A percentile compares a stretch with the other conserved stretches of the same genome.
phyloP scores from a whole-genome alignment of 2,329 filamentous ascomycete genomes.

The Pseudocercospora ulei region DNA sequence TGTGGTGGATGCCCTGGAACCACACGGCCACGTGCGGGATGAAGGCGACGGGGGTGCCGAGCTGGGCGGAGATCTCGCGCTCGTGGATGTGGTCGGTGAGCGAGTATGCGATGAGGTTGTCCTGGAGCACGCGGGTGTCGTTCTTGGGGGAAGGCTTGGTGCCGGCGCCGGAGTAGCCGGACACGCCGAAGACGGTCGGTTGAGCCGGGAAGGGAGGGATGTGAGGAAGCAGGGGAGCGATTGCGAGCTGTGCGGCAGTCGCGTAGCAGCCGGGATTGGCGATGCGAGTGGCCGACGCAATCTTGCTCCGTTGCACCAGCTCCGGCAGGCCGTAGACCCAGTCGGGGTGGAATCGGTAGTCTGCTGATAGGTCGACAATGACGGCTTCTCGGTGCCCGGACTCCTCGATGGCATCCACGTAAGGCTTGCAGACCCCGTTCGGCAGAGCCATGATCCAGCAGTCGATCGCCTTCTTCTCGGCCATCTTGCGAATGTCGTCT shows the following conservation, averaged over 20 bases:
- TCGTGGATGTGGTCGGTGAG: constrained; percentile 93
- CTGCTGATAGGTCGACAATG: constrained; percentile 89
- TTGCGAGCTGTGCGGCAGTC: constrained; percentile 81
- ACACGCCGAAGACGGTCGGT: constrained; percentile 80
- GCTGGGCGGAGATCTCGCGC: constrained; percentile 71
- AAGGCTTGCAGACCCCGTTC: constrained; percentile 90
- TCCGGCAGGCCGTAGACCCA: constrained; percentile 93
- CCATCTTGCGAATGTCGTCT: constrained; percentile 78
- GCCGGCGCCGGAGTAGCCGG: constrained; percentile 87
- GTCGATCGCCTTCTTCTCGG: constrained; percentile 74
- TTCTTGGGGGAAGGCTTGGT: constrained; percentile 94
- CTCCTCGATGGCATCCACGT: constrained; percentile 75
- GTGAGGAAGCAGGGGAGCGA: constrained; percentile 69
- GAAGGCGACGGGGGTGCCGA: constrained; percentile 68
- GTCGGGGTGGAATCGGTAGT: constrained; percentile 76
- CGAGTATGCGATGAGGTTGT: constrained; percentile 86
- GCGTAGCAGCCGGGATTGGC: constrained; percentile 93
- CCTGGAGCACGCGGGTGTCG: constrained; percentile 67
- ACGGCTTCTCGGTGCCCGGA: constrained; percentile 57
- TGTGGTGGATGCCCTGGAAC: constrained; percentile 93
- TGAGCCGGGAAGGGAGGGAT: constrained; percentile 54
- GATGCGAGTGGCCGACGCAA: constrained; percentile 71
- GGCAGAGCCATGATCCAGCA: constrained; percentile 97
- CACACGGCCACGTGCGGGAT: constrained; percentile 90
- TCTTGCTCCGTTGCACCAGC: constrained; percentile 63